Evolutionary conservation across 345 rosid species (phyloP).

Genomic region (Streptanthus diversifolius): DNA sequence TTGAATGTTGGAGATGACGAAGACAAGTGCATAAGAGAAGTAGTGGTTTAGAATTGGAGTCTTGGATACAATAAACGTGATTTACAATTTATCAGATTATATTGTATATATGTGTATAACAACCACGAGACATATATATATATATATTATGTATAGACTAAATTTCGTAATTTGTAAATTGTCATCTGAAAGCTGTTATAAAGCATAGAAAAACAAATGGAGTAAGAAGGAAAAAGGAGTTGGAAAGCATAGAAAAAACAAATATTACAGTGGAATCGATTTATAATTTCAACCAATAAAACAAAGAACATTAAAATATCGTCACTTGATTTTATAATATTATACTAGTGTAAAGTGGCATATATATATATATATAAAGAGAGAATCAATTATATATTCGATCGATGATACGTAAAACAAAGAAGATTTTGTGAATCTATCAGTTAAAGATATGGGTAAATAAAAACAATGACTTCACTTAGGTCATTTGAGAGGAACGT

Average conservation of each 20-base stretch:
- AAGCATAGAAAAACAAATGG: not conserved
- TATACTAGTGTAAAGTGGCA: not conserved
- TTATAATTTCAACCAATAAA: not conserved
- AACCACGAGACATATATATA: not conserved
- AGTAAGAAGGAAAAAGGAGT: not conserved
- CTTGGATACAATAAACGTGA: constrained; percentile 31
- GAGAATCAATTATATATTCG: constrained; percentile 9
- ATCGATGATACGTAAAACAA: constrained; percentile 32
- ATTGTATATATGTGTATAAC: not conserved
- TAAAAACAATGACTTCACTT: constrained; percentile 29
- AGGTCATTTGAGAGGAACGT: constrained; percentile 31
- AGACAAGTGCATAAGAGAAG: constrained; percentile 74
- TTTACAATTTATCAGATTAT: constrained; percentile 18
- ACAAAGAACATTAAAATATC: not conserved
- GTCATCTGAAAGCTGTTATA: not conserved
- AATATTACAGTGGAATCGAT: not conserved
- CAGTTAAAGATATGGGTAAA: constrained; percentile 24
- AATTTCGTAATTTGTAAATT: not conserved
- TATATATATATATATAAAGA: not conserved
- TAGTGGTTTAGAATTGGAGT: constrained; percentile 35
- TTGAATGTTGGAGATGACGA: constrained; percentile 68
- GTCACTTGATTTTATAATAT: constrained; percentile 5
- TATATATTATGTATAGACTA: not conserved
- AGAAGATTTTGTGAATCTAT: constrained; percentile 33
- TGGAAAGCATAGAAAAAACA: not conserved